A percentile compares a stretch with the other conserved stretches of the same genome.
Evolutionary conservation across 768 basidiomycete genomes (phyloP).

Genomic region (Serendipita vermifera): DNA sequence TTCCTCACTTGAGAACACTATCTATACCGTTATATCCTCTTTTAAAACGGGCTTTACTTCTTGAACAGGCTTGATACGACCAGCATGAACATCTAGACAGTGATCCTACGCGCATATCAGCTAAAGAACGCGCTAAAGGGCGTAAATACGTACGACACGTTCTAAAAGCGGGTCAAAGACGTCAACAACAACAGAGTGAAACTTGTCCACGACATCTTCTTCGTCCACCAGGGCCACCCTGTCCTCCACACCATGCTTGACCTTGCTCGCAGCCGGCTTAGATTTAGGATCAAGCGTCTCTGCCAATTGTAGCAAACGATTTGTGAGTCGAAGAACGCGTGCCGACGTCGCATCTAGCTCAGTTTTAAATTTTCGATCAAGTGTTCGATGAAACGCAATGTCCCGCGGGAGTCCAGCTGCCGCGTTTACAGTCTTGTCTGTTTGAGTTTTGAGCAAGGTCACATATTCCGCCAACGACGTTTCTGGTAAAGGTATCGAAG

Average conservation of each 20-base stretch:
- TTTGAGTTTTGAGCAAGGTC: neutral
- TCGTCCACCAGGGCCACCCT: conserved; percentile 46
- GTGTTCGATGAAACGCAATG: conserved; percentile 78
- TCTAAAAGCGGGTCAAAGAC: conserved; percentile 77
- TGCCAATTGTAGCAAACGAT: conserved; percentile 44
- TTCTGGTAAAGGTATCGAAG: neutral
- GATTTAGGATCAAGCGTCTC: conserved; percentile 15
- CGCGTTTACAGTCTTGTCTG: conserved; percentile 23
- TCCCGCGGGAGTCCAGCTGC: conserved; percentile 56
- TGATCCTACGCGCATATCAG: conserved; percentile 48
- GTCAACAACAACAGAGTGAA: conserved; percentile 66
- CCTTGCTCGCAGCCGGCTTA: conserved; percentile 18
- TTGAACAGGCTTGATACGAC: conserved; percentile 41
- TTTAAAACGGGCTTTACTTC: conserved; percentile 25
- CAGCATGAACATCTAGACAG: conserved; percentile 64
- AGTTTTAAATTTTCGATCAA: conserved; percentile 55
- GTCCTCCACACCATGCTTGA: conserved; percentile 27
- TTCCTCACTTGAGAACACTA: too few relatives aligned
- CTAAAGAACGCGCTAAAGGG: neutral
- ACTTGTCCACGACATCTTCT: conserved; percentile 78
- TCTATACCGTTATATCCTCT: conserved; percentile 5
- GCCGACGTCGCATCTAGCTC: conserved; percentile 59
- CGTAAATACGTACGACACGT: conserved; percentile 45
- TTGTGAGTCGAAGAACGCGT: conserved; percentile 52
- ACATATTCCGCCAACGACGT: neutral